Evolutionary conservation across 306 rosid genomes (phyloP), one percentile per base, ranked within the genome.

Genomic region (Prosopis cineraria): DNA sequence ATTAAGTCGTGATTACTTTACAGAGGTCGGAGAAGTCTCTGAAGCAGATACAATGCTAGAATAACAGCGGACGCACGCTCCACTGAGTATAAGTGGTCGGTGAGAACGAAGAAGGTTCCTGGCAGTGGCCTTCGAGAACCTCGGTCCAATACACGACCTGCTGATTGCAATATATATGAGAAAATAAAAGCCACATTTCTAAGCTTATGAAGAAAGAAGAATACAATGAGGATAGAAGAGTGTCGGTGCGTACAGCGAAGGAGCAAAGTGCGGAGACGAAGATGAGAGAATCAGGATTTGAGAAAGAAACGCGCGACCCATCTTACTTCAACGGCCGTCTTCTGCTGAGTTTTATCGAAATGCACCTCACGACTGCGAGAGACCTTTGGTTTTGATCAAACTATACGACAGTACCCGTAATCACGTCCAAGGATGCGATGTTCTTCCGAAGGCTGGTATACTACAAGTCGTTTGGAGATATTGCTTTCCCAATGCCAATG

Each of bases 271-370:
- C 2, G 92, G 87, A 41, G 82, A 76, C 16, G 84, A 84, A 19
- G 14, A 52, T 31, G 95, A 84, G 74, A 88, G 85, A 50, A 73
- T 75, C 77, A 85, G 78, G 75, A 85, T 80, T 63, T 87, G 84
- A 11, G 89, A 84, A 76, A 89, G 78, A 72, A 80, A 76, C 3
- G 87, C 62, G 63, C 87, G 81, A 75, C 95, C 81, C 95, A 90
- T 90, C 74, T 47, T 73, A 29, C 29, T 27, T 68, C 72, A 41
- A 68, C 53, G 53, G 52, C 72, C 25, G 72, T 41, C 53, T 41
- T 41, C 53, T 5, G 36, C 36, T 2, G 22, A 2, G 36, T 22
- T 41, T 68, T 41, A 68, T 68, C 53, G 33, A 33, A 39, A 20
- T 7, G 2, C 22, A 29, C 14, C 8, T 14, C 7, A 19, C 10